Evolutionary conservation across 495 filamentous ascomycete genomes (phyloP).

Genomic region (Penicillium ucsense): DNA sequence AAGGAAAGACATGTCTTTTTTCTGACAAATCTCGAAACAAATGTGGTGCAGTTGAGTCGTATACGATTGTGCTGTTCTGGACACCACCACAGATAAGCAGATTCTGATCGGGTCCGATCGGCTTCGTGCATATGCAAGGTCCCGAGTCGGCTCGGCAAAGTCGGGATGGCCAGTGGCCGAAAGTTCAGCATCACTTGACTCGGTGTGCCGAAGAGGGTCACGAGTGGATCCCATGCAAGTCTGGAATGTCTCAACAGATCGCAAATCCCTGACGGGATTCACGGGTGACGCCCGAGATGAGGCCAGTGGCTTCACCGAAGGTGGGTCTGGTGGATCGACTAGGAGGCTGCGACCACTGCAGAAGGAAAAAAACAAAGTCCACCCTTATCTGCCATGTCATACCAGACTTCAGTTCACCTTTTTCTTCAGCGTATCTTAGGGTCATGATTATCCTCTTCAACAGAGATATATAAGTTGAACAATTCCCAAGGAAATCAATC

Average conservation of each 20-base stretch:
- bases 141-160: conserved; percentile 13
- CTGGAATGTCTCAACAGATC: conserved; percentile 5
- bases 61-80: not conserved
- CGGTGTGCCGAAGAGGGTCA: conserved; percentile 22
- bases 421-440: conserved; percentile 8
- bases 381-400: not conserved
- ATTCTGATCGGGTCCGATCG: not conserved
- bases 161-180: conserved; percentile 6
- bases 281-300: conserved; percentile 13
- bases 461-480: conserved; percentile 7
- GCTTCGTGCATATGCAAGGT: conserved; percentile 2
- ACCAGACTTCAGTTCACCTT: conserved; percentile 1
- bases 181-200: conserved; percentile 2
- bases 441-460: not conserved
- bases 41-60: not conserved
- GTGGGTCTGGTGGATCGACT: conserved; percentile 6
- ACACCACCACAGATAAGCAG: not conserved
- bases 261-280: conserved; percentile 9
- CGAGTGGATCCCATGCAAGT: conserved; percentile 7
- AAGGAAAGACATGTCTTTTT: not conserved
- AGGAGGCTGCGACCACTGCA: too few species aligned
- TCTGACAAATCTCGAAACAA: not conserved
- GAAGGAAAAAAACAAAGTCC: not conserved
- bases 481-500: not conserved
- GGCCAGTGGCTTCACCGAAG: conserved; percentile 12